Percentiles rank a stretch among this genome's conserved stretches.
Conservation (phyloP, 805 yeast genomes). For the Pichia cephalocereana region DNA sequence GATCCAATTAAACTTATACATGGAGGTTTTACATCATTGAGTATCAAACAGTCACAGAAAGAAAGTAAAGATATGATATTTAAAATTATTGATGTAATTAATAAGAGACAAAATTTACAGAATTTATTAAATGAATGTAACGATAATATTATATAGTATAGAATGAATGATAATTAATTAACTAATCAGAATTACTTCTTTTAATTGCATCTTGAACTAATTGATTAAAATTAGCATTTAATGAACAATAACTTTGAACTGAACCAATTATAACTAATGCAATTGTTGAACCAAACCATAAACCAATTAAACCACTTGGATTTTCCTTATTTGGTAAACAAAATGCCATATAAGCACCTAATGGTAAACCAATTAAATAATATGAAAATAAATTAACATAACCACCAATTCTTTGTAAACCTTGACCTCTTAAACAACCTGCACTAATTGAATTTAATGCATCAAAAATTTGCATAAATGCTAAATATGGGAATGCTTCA, state of each 20-base stretch:
- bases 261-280: constrained; percentile 34
- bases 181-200: constrained; percentile 22
- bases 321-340: constrained; percentile 23
- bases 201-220: constrained; percentile 39
- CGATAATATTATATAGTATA: neutral
- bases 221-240: constrained; percentile 41
- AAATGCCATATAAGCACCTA: constrained; percentile 53
- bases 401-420: constrained; percentile 49
- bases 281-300: constrained; percentile 30
- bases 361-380: constrained; percentile 62
- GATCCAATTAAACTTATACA: constrained; percentile 19
- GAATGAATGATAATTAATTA: neutral
- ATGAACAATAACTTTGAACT: constrained; percentile 39
- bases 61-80: constrained; percentile 7
- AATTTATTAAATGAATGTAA: constrained; percentile 1
- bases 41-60: constrained; percentile 15
- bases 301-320: constrained; percentile 29
- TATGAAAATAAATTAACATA: constrained; percentile 46
- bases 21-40: constrained; percentile 21
- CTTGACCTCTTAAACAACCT: constrained; percentile 51
- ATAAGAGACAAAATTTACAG: constrained; percentile 6
- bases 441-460: constrained; percentile 40
- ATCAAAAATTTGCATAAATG: constrained; percentile 39
- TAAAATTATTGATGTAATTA: constrained; percentile 10
- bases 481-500: constrained; percentile 23